Evolutionary conservation across 345 rosid species (phyloP).

Genomic region (Brassica juncea): DNA sequence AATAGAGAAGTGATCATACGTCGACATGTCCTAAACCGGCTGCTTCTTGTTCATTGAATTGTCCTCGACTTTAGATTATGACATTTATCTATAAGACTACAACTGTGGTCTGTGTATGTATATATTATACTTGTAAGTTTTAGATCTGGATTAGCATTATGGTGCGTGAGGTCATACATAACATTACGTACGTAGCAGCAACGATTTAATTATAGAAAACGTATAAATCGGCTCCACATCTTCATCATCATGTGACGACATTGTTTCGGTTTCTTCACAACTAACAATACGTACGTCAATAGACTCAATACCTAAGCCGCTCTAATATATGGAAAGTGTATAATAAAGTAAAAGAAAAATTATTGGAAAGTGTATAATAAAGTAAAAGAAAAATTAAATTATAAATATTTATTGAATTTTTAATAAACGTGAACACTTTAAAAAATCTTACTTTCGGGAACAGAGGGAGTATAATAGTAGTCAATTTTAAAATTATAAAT

Average conservation of each 20-base stretch:
- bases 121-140: not conserved
- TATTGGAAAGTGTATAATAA: too few relatives aligned
- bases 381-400: too few relatives aligned
- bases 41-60: slow-evolving; percentile 23
- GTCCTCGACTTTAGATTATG: slow-evolving; percentile 8
- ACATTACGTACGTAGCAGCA: not conserved
- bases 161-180: slow-evolving; percentile 19
- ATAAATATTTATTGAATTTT: too few relatives aligned
- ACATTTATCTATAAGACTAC: not conserved
- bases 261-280: slow-evolving; percentile 32
- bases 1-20: not conserved
- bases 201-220: not conserved
- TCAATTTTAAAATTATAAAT: not conserved
- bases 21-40: slow-evolving; percentile 4
- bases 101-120: not conserved
- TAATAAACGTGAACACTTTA: too few relatives aligned
- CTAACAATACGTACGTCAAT: slow-evolving; percentile 18
- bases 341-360: too few relatives aligned
- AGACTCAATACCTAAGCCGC: slow-evolving; percentile 28
- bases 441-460: too few relatives aligned
- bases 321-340: not conserved
- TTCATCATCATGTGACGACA: slow-evolving; percentile 36
- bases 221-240: slow-evolving; percentile 23
- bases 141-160: slow-evolving; percentile 11
- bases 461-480: not conserved